Conservation (phyloP, 75 land plant species). For the Azolla pinnata region DNA sequence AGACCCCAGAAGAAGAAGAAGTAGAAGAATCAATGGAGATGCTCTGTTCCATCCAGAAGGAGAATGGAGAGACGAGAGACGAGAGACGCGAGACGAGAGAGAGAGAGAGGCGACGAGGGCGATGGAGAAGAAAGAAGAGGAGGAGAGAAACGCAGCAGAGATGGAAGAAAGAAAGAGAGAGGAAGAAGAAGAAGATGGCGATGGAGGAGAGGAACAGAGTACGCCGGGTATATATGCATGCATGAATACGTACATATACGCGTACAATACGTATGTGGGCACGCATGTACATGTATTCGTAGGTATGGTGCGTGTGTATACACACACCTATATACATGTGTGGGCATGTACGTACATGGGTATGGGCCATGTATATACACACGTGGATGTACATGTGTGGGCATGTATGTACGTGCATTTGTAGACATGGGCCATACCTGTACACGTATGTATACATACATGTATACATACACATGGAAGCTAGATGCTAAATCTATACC, state of each 20-base stretch:
- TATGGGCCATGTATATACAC: background rate
- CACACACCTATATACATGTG: background rate
- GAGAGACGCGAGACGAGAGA: too few species aligned
- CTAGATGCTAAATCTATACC: too few species aligned
- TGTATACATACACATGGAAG: conserved; percentile 1
- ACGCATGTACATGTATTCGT: background rate
- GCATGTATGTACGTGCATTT: background rate
- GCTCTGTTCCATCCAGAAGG: too few species aligned
- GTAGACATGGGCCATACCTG: background rate
- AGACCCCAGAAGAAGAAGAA: too few species aligned
- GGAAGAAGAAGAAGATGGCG: background rate
- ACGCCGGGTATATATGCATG: too few species aligned
- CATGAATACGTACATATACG: too few species aligned
- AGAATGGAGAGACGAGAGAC: too few species aligned
- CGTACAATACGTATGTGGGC: too few species aligned
- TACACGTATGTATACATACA: background rate
- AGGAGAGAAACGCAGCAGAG: too few species aligned
- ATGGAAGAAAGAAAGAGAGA: background rate
- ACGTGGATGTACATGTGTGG: background rate
- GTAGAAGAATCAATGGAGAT: too few species aligned
- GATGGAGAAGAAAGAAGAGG: too few species aligned
- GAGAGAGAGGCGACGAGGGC: too few species aligned
- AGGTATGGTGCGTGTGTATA: background rate
- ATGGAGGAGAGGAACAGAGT: background rate
- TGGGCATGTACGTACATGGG: background rate